Evolutionary conservation across 1,284 basidiomycete genomes (phyloP).

Genomic region (Tylopilus orsonianus): DNA sequence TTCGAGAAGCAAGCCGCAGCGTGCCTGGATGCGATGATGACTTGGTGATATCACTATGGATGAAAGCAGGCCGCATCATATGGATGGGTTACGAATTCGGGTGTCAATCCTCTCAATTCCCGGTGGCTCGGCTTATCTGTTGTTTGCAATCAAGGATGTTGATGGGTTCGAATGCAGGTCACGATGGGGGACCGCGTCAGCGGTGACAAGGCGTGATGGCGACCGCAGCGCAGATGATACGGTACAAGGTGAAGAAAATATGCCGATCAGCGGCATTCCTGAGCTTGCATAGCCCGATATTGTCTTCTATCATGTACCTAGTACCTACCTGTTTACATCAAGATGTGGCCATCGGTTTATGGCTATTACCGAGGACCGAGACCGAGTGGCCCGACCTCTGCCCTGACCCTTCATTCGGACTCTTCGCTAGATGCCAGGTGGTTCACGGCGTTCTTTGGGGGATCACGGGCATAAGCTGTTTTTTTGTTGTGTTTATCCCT

Average conservation of each 20-base stretch:
- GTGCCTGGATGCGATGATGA: constrained; percentile 1
- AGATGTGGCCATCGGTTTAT: no score
- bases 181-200: no score
- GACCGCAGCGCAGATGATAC: neutral
- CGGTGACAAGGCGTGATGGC: no score
- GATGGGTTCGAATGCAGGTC: neutral
- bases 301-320: no score
- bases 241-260: neutral
- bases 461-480: no score
- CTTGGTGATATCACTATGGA: constrained; percentile 1
- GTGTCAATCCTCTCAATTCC: neutral
- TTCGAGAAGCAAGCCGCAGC: neutral
- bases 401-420: no score
- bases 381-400: no score
- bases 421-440: no score
- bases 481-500: no score
- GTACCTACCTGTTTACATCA: no score
- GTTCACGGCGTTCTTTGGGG: no score
- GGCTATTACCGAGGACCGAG: no score
- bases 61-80: neutral
- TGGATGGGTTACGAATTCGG: neutral
- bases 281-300: neutral
- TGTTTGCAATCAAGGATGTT: neutral
- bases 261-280: neutral
- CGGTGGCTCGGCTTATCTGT: neutral